phyloP scores from a whole-genome alignment of 805 yeast genomes.

The Yarrowia alimentaria region DNA sequence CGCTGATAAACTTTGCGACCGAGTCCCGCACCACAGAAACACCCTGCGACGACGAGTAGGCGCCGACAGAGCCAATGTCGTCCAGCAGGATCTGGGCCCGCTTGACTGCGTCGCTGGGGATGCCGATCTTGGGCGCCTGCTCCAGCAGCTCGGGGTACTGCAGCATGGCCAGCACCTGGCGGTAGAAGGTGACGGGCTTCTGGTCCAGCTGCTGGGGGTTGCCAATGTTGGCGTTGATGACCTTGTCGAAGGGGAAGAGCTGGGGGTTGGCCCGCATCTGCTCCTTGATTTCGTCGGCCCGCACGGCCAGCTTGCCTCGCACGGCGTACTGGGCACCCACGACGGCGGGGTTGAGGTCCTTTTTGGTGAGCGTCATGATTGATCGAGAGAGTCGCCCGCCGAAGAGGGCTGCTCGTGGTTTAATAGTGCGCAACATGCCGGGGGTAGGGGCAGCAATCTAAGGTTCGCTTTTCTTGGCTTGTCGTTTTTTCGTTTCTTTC shows the following conservation, averaged over 20 bases:
- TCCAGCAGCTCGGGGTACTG: conserved; percentile 76
- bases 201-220: conserved; percentile 97
- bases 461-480: too few species aligned
- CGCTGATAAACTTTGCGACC: conserved; percentile 74
- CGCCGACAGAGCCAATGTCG: conserved; percentile 82
- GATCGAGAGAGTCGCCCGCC: too few species aligned
- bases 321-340: conserved; percentile 93
- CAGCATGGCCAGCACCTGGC: conserved; percentile 81
- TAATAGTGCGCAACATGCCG: too few species aligned
- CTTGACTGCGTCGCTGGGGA: conserved; percentile 65
- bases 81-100: conserved; percentile 64
- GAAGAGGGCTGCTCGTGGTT: too few species aligned
- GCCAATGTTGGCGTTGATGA: conserved; percentile 92
- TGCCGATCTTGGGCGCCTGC: conserved; percentile 38
- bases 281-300: conserved; percentile 78
- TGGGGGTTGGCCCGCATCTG: conserved; percentile 55
- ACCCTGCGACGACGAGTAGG: conserved; percentile 94
- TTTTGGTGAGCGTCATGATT: conserved; percentile 12
- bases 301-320: conserved; percentile 87
- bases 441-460: too few species aligned
- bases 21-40: conserved; percentile 65
- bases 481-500: too few species aligned
- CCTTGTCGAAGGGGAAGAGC: conserved; percentile 70
- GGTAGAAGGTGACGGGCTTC: conserved; percentile 88
- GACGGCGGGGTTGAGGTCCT: conserved; percentile 71